Percentiles rank a stretch among this genome's conserved stretches.
These are phyloP conservation scores for Fraxinus velutina DNA, from an alignment of 305 asterid species.

Conservation along the genomic window DNA sequence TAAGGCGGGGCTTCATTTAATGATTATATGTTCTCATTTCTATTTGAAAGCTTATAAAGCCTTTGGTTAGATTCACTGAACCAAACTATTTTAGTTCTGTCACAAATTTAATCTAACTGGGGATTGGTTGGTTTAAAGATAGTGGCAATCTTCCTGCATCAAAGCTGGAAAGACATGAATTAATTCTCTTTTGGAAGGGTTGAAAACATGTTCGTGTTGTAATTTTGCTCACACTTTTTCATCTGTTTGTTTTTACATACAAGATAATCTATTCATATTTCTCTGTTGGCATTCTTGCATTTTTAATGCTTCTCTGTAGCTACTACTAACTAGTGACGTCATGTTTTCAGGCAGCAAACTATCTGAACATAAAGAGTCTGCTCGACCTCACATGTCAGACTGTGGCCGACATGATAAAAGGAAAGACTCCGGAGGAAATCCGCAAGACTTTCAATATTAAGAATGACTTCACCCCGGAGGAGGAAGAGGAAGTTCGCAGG, in stretches of 20 bases:
- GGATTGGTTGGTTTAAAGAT: neutral
- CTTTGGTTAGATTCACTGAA: neutral
- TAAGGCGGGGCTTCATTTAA: neutral
- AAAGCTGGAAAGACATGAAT: neutral
- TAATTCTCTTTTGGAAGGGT: neutral
- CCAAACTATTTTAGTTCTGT: neutral
- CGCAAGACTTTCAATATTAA: slow-evolving; percentile 54
- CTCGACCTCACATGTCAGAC: slow-evolving; percentile 54
- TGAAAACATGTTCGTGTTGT: neutral
- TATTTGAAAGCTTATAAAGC: neutral
- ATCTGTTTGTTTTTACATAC: neutral
- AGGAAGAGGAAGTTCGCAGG: slow-evolving; percentile 62
- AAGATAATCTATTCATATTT: neutral
- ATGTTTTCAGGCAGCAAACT: slow-evolving; percentile 55
- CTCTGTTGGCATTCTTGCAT: neutral
- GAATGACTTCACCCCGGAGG: slow-evolving; percentile 56
- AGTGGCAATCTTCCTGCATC: neutral
- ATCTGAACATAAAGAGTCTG: slow-evolving; percentile 49
- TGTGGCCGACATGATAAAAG: slow-evolving; percentile 58
- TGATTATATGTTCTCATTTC: neutral
- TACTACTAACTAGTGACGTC: neutral
- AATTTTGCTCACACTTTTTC: neutral
- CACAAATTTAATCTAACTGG: neutral
- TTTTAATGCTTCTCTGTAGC: neutral
- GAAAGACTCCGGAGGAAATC: slow-evolving; percentile 60